Evolutionary conservation across 192 early-diverging fungal genomes (phyloP).

Genomic region (Entomortierella beljakovae): DNA sequence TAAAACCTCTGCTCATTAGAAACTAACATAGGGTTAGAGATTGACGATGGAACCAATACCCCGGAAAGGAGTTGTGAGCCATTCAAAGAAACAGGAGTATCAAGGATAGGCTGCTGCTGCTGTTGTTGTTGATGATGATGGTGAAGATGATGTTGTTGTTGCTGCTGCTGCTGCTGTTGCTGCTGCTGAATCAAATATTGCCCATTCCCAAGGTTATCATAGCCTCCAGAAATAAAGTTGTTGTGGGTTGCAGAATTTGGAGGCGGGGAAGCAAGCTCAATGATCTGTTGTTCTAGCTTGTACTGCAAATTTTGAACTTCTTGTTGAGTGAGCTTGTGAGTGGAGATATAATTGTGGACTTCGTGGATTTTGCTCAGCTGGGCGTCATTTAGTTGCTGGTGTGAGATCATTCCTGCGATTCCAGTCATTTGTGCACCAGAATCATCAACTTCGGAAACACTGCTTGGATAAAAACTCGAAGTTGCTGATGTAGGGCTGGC

Average conservation of each 20-base stretch:
- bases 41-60: no score
- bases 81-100: no score
- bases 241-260: neutral
- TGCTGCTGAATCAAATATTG: constrained; percentile 9
- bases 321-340: neutral
- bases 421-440: neutral
- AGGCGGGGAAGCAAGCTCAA: constrained; percentile 3
- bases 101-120: constrained; percentile 7
- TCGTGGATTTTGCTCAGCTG: constrained; percentile 19
- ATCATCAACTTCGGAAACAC: neutral
- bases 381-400: constrained; percentile 27
- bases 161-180: constrained; percentile 4
- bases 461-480: neutral
- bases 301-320: constrained; percentile 3
- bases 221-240: neutral
- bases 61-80: no score
- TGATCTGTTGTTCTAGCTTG: constrained; percentile 23
- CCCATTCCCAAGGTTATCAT: neutral
- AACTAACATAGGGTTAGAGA: no score
- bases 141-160: constrained; percentile 17
- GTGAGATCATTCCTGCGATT: neutral
- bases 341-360: constrained; percentile 2
- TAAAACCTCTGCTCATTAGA: no score
- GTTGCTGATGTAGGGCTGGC: neutral
- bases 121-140: constrained; percentile 14